A percentile compares a stretch with the other conserved stretches of the same genome.
Conservation (phyloP, 768 basidiomycete genomes). For the Panellus pusillus region DNA sequence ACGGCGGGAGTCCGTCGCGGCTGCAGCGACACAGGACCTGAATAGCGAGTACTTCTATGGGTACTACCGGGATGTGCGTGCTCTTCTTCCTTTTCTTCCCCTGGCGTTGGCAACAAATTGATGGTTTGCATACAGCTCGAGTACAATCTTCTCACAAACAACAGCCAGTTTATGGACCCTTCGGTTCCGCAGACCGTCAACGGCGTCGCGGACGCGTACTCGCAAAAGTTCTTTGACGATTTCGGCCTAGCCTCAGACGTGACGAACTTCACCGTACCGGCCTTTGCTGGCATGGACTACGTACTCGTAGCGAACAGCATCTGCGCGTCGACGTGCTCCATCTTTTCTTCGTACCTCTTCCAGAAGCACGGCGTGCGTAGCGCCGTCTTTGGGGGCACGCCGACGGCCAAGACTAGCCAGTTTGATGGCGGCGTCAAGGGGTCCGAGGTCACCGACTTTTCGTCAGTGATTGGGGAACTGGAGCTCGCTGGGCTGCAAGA, state of each 20-base stretch:
- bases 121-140: neutral
- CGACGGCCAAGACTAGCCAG: constrained; percentile 3
- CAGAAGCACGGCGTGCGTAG: constrained; percentile 2
- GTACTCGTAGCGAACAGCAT: constrained; percentile 4
- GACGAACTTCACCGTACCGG: constrained; percentile 14
- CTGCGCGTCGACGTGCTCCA: constrained; percentile 7
- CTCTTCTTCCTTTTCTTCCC: neutral
- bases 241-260: constrained; percentile 13
- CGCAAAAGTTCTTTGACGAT: constrained; percentile 21
- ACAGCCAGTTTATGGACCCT: constrained; percentile 19
- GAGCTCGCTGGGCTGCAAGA: constrained; percentile 8
- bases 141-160: constrained; percentile 11
- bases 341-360: constrained; percentile 1
- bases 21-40: neutral
- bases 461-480: constrained; percentile 7
- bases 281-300: neutral
- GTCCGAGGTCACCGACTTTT: constrained; percentile 15
- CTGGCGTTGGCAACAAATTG: too few relatives aligned
- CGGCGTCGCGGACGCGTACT: constrained; percentile 18
- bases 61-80: constrained; percentile 10
- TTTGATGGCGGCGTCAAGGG: constrained; percentile 22
- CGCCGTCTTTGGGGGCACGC: constrained; percentile 16
- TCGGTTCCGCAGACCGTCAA: constrained; percentile 16
- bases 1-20: neutral
- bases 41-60: neutral